phyloP scores from a whole-genome alignment of 345 rosid genomes.

The Trapa bicornis region DNA sequence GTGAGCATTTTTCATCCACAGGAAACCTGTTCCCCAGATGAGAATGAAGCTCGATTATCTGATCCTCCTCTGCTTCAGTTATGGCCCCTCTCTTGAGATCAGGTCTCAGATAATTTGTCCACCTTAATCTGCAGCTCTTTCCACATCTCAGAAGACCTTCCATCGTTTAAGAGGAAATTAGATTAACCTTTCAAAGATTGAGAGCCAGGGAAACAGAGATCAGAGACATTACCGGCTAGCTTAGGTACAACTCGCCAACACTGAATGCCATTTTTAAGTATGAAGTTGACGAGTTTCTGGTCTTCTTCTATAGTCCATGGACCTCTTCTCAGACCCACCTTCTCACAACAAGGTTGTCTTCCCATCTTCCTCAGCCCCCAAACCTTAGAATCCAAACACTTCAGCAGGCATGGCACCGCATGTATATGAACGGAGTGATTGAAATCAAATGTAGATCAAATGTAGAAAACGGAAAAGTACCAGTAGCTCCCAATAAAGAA shows the following conservation, averaged over 20 bases:
- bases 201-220: neutral
- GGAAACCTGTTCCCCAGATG: conserved; percentile 62
- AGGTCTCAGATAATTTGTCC: conserved; percentile 82
- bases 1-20: neutral
- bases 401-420: neutral
- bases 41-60: conserved; percentile 60
- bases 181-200: neutral
- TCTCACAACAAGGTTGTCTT: conserved; percentile 69
- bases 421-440: neutral
- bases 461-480: neutral
- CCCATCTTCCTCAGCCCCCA: conserved; percentile 30
- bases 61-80: conserved; percentile 61
- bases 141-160: conserved; percentile 73
- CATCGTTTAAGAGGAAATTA: neutral
- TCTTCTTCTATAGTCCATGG: conserved; percentile 92
- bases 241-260: conserved; percentile 74
- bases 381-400: conserved; percentile 1
- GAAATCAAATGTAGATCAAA: neutral
- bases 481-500: neutral
- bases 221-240: conserved; percentile 39
- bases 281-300: conserved; percentile 64
- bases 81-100: conserved; percentile 69
- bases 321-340: conserved; percentile 68
- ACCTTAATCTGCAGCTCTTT: conserved; percentile 71
- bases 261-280: conserved; percentile 65